phyloP scores from a whole-genome alignment of 2,329 filamentous ascomycete genomes.

The Colletotrichum costaricense region DNA sequence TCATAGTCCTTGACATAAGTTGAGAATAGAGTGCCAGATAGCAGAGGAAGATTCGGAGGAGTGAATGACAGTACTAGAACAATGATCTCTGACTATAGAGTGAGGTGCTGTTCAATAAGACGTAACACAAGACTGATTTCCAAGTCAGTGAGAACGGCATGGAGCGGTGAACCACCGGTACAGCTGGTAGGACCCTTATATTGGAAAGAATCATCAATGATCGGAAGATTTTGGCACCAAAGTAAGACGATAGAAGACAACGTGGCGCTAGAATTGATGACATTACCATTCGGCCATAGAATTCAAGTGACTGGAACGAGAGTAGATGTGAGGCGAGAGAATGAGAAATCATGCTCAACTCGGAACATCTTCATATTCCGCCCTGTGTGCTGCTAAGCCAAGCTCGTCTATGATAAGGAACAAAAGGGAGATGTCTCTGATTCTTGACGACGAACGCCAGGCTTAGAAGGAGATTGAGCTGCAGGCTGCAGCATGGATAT shows the following conservation, averaged over 20 bases:
- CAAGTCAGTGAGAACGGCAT: neutral
- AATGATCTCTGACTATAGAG: too few species aligned
- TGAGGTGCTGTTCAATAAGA: too few species aligned
- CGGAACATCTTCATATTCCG: neutral
- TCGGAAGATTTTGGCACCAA: too few species aligned
- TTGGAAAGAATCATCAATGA: neutral
- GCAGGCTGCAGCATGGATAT: neutral
- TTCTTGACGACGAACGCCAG: neutral
- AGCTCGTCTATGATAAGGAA: neutral
- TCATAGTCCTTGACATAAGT: too few species aligned
- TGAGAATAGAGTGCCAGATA: too few species aligned
- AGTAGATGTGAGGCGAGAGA: neutral
- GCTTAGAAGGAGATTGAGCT: neutral
- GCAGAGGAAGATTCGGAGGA: too few species aligned
- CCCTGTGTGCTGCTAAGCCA: neutral
- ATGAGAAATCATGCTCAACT: neutral
- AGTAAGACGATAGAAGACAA: neutral
- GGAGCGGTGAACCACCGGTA: neutral
- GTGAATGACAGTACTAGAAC: too few species aligned
- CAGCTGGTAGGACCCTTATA: neutral
- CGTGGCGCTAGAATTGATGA: neutral
- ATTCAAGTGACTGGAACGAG: neutral
- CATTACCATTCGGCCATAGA: neutral
- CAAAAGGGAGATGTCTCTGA: neutral
- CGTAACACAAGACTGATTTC: neutral